Base-by-base conservation (phyloP, 73 alveolate species). In the Symbiodinium pilosum region DNA sequence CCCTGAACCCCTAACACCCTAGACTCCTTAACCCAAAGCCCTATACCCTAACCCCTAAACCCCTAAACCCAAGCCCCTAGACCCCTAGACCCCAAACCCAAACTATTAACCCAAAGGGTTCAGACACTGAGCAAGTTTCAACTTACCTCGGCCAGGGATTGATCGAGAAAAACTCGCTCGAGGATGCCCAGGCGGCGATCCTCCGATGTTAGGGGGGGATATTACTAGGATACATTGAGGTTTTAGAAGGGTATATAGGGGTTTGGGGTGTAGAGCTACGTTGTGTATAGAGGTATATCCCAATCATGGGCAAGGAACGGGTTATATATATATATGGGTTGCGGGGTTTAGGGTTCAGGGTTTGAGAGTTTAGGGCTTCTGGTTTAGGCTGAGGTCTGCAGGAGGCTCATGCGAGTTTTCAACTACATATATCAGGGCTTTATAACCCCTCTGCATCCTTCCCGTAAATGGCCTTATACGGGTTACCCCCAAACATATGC, bases 151-250 rank as follows among this genome's bases (percentile, higher is more conserved):
- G 87, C 87, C 34, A 91, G 89, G 24, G 87, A 68, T 43, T 91
- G 77, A 88, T 91, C 97, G 68, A 91, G 41, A 88, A 91, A 91
- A 38, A 91, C 77, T 40, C 81, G 77, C 54, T 91, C 97, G 2
- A 91, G 88, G 32, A 68, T 34, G 21, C 97, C 89, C 54, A 32
- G 47, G 52, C 81, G 77, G 47, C 97, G 97, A 41, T 91, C 97
- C 97, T 91, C 39, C 73, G n/a, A n/a, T n/a, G n/a, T n/a, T n/a
- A n/a, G n/a, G n/a, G n/a, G n/a, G n/a, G n/a, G n/a, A n/a, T n/a
- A n/a, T n/a, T n/a, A n/a, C n/a, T n/a, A n/a, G n/a, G n/a, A n/a
- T n/a, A n/a, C n/a, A n/a, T n/a, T n/a, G n/a, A n/a, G n/a, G n/a
- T n/a, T n/a, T n/a, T n/a, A n/a, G n/a, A n/a, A n/a, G n/a, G n/a